A percentile compares a stretch with the other conserved stretches of the same genome.
Evolutionary conservation across 176 grass and related monocot species (phyloP).

Genomic region (Cenchrus purpureus): DNA sequence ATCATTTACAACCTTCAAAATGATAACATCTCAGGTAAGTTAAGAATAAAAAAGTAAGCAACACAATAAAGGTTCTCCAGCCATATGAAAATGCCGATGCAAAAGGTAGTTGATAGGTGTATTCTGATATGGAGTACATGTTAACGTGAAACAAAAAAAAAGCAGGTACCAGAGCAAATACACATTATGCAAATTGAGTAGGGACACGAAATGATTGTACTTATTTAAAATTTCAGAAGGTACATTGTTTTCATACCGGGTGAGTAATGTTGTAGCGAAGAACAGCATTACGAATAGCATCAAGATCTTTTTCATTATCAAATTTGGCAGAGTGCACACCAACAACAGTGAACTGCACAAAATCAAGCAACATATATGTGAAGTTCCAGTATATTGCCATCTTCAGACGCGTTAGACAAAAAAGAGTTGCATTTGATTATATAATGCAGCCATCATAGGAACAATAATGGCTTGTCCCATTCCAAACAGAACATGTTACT

Average conservation of each 20-base stretch:
- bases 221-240: slow-evolving; percentile 40
- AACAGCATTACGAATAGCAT: slow-evolving; percentile 93
- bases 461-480: neutral
- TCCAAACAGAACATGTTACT: neutral
- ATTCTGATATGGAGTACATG: neutral
- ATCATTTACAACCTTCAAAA: slow-evolving; percentile 91
- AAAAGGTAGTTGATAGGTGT: slow-evolving; percentile 1
- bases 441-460: neutral
- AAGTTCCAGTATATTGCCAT: slow-evolving; percentile 28
- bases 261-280: slow-evolving; percentile 75
- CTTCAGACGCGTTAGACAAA: slow-evolving; percentile 13
- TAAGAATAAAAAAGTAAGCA: slow-evolving; percentile 12
- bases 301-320: slow-evolving; percentile 96
- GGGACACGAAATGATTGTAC: neutral
- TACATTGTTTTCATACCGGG: slow-evolving; percentile 62
- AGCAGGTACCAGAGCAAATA: neutral
- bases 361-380: slow-evolving; percentile 32
- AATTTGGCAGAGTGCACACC: slow-evolving; percentile 99
- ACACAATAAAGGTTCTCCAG: neutral
- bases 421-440: slow-evolving; percentile 15
- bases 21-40: slow-evolving; percentile 33
- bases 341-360: slow-evolving; percentile 88
- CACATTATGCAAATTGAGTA: neutral
- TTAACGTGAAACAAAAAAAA: neutral
- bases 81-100: neutral